Evolutionary conservation across 1,284 basidiomycete species (phyloP), one percentile per base, ranked within the genome.

Genomic region (Trametes polyzona): DNA sequence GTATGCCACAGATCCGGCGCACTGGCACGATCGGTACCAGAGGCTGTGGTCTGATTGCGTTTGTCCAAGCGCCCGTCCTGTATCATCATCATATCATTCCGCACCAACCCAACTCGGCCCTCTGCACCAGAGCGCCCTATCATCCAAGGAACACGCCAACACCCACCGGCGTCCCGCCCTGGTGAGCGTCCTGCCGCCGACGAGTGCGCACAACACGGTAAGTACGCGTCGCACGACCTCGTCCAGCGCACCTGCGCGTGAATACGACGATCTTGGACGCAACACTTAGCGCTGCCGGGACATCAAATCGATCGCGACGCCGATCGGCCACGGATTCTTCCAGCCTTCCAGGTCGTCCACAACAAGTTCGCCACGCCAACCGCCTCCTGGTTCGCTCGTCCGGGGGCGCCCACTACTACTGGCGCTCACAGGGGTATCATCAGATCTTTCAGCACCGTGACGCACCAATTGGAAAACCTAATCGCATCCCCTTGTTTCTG

Each of bases 11-110:
- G 43, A 33, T 16, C 52, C 52, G 46, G 46, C 29, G 36, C 23
- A 12, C 47, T 56, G 60, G 56, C 29, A 51, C 49, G 60, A 62
- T 58, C 60, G 53, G 26, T 55, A 54, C 47, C 27, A 56, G 60
- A 53, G 57, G 51, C 50, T 48, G 42, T 42, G 29, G 52, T 58
- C 60, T 62, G 60, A 62, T 58, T 62, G 60, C 51, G 60, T 62
- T 57, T 58, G 47, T n/a, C 35, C 33, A 54, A 57, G 26, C 42
- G 55, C 54, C 46, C 41, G 39, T 32, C 47, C 49, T 58, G 52
- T 55, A 55, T 49, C 55, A 52, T 43, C 52, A 41, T 37, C 43
- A 39, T 47, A 47, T 49, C 47, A 24, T 30, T 37, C 32, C 37
- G 27, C 27, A 21, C 50, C 27, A 47, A 44, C 42, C 24, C 50